A percentile compares a stretch with the other conserved stretches of the same genome.
Conservation (phyloP, 805 yeast species). For the Candida golubevii region DNA sequence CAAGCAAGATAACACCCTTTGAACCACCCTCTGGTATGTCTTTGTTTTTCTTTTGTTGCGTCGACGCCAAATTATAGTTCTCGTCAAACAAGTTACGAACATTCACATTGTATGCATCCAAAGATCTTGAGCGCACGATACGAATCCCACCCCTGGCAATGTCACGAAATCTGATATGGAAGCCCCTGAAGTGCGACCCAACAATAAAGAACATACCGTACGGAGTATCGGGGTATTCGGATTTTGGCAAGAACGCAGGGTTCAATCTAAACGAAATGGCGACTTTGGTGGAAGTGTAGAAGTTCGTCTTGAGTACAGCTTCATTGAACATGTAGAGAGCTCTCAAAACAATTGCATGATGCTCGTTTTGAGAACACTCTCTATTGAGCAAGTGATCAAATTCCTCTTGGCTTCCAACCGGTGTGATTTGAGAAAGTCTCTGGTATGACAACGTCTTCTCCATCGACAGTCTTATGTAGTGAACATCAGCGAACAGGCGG, state of each 20-base stretch:
- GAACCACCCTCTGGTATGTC: constrained; percentile 99
- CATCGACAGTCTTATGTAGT: constrained; percentile 68
- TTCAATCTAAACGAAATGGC: constrained; percentile 90
- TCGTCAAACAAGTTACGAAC: constrained; percentile 90
- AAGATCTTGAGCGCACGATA: constrained; percentile 81
- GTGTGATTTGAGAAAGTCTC: constrained; percentile 72
- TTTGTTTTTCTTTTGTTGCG: constrained; percentile 95
- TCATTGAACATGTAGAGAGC: constrained; percentile 83
- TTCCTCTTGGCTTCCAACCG: constrained; percentile 70
- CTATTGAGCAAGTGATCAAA: constrained; percentile 63
- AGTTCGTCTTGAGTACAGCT: constrained; percentile 87
- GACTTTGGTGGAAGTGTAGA: constrained; percentile 88
- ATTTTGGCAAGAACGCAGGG: constrained; percentile 76
- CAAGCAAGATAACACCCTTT: constrained; percentile 90
- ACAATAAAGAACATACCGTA: constrained; percentile 94
- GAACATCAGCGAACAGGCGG: constrained; percentile 87
- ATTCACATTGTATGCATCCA: constrained; percentile 81
- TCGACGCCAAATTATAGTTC: constrained; percentile 90
- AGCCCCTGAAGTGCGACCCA: constrained; percentile 95
- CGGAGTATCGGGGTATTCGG: constrained; percentile 90
- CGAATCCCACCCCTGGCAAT: constrained; percentile 98
- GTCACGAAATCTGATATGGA: constrained; percentile 95
- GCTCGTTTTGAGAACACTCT: constrained; percentile 76
- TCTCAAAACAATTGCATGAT: constrained; percentile 70
- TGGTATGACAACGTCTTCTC: constrained; percentile 83